These are phyloP conservation scores for Eimeria falciformis DNA, from an alignment of 169 alveolate species.

Conservation along the genomic window DNA sequence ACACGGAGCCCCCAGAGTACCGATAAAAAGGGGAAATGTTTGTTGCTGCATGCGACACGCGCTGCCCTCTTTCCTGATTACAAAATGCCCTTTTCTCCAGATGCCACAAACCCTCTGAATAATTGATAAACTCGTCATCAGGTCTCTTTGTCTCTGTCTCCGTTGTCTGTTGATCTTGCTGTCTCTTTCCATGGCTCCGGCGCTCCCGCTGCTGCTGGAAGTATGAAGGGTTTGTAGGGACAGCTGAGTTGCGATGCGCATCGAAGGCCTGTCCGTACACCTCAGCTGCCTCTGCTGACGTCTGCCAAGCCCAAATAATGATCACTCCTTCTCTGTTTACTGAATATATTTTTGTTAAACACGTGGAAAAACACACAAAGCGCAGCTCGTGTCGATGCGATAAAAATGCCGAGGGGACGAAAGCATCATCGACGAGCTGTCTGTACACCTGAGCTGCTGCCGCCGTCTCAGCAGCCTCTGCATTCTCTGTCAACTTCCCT, in stretches of 20 bases:
- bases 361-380: constrained; percentile 61
- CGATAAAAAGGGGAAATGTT: neutral
- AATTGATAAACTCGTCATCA: neutral
- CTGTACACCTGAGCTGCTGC: constrained; percentile 9
- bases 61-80: constrained; percentile 43
- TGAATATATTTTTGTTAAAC: constrained; percentile 48
- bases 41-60: constrained; percentile 16
- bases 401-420: constrained; percentile 58
- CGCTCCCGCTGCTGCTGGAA: constrained; percentile 40
- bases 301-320: constrained; percentile 51
- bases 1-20: neutral
- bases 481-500: neutral
- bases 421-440: constrained; percentile 2
- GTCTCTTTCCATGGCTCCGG: neutral
- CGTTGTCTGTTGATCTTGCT: neutral
- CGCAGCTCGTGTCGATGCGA: constrained; percentile 52
- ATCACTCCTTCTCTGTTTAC: constrained; percentile 68
- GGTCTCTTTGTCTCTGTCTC: neutral
- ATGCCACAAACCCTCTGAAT: constrained; percentile 53
- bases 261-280: neutral
- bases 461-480: neutral
- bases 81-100: constrained; percentile 55
- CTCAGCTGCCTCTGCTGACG: constrained; percentile 29
- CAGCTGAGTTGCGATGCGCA: neutral
- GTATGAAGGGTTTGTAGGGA: constrained; percentile 8